Conservation (phyloP, 164 flowering plant species). For the Buxus sempervirens region DNA sequence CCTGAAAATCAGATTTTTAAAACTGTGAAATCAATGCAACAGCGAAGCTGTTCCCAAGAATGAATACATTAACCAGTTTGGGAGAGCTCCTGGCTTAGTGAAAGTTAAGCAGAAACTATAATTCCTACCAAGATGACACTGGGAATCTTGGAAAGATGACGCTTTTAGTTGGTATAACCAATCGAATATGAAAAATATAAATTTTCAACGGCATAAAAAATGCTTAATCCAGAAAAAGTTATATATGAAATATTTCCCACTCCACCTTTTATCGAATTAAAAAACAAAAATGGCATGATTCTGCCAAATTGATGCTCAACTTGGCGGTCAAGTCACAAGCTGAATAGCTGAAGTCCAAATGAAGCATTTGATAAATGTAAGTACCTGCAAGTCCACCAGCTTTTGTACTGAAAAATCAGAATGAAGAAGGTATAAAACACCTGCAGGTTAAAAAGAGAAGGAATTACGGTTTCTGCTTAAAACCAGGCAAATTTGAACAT, state of each 20-base stretch:
- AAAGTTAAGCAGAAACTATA: no score
- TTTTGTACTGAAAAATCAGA: slow-evolving; percentile 43
- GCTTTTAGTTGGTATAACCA: no score
- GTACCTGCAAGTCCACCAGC: slow-evolving; percentile 64
- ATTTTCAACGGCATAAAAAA: neutral
- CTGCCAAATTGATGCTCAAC: neutral
- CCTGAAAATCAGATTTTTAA: slow-evolving; percentile 37
- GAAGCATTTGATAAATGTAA: neutral
- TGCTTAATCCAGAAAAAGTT: no score
- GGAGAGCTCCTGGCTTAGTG: neutral
- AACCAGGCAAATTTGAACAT: slow-evolving; percentile 3
- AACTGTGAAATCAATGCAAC: neutral
- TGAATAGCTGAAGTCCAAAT: neutral
- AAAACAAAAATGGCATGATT: neutral
- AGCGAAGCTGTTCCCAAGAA: neutral
- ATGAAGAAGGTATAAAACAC: slow-evolving; percentile 50
- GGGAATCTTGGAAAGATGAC: no score
- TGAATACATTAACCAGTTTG: neutral
- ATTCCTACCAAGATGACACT: no score
- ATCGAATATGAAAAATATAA: no score
- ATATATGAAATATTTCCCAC: no score
- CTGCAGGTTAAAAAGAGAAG: slow-evolving; percentile 26
- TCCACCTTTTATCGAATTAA: neutral
- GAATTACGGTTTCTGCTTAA: neutral
- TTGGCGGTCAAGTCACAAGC: neutral